These are phyloP conservation scores for Naganishia sp. DNA, from an alignment of 1,284 basidiomycete genomes.

Conservation along the genomic window DNA sequence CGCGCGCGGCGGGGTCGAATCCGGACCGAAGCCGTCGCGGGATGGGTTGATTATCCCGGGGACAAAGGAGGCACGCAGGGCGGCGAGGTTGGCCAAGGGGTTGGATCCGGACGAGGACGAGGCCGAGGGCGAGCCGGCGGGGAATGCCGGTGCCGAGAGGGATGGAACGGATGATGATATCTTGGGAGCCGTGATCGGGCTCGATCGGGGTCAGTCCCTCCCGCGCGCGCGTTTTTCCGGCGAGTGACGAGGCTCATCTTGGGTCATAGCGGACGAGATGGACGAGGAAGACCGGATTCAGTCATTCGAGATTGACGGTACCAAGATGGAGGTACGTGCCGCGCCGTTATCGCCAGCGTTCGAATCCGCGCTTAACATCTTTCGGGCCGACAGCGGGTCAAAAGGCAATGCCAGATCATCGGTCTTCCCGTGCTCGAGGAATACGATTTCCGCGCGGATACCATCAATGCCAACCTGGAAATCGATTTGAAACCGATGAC, in stretches of 20 bases:
- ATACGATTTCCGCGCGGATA: slow-evolving; percentile 96
- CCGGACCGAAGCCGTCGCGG: slow-evolving; percentile 66
- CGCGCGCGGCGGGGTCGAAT: slow-evolving; percentile 59
- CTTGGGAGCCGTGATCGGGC: slow-evolving; percentile 81
- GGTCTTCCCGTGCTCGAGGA: slow-evolving; percentile 97
- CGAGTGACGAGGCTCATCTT: not conserved
- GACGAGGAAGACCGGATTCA: slow-evolving; percentile 96
- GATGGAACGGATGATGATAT: slow-evolving; percentile 46
- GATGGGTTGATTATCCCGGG: slow-evolving; percentile 82
- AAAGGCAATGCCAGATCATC: slow-evolving; percentile 88
- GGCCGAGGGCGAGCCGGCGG: slow-evolving; percentile 40
- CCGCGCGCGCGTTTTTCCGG: not conserved
- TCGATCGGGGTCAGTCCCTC: slow-evolving; percentile 68
- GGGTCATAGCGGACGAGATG: slow-evolving; percentile 71
- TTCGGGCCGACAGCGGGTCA: slow-evolving; percentile 67
- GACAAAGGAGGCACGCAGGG: slow-evolving; percentile 56
- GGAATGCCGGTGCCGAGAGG: slow-evolving; percentile 24
- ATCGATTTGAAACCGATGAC: slow-evolving; percentile 96
- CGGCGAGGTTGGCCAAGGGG: slow-evolving; percentile 29
- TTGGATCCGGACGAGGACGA: slow-evolving; percentile 24
- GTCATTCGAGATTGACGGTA: slow-evolving; percentile 88
- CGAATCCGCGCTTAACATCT: not conserved
- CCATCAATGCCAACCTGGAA: slow-evolving; percentile 88
- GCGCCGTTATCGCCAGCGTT: slow-evolving; percentile 12
- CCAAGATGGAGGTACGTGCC: slow-evolving; percentile 77